Evolutionary conservation across 805 yeast genomes (phyloP).

Genomic region (Clavispora santaluciae): DNA sequence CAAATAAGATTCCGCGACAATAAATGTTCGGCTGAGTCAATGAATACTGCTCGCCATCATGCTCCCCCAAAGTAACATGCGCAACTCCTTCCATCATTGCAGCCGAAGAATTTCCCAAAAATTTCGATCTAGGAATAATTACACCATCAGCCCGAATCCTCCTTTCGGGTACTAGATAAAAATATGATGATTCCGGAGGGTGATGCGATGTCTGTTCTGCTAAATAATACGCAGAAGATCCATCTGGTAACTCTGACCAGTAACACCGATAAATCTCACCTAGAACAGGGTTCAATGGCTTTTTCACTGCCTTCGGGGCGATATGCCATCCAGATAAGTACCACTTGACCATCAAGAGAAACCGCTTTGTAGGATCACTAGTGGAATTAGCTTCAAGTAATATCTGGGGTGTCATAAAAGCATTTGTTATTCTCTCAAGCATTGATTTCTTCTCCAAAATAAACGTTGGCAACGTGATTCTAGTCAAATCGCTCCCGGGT

Average conservation of each 20-base stretch:
- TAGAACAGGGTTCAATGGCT: conserved; percentile 90
- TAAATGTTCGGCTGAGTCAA: conserved; percentile 95
- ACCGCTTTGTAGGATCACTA: conserved; percentile 60
- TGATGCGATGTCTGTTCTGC: conserved; percentile 97
- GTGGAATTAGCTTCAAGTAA: conserved; percentile 62
- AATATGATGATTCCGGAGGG: conserved; percentile 96
- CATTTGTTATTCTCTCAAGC: conserved; percentile 93
- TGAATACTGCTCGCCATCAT: conserved; percentile 65
- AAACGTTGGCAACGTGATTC: conserved; percentile 93
- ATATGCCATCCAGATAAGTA: conserved; percentile 96
- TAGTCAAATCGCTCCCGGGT: conserved; percentile 85
- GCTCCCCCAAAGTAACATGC: conserved; percentile 61
- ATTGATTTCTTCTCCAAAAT: conserved; percentile 91
- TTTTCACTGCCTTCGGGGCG: conserved; percentile 97
- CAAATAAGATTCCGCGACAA: conserved; percentile 89
- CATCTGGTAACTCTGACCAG: conserved; percentile 80
- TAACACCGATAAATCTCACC: conserved; percentile 90
- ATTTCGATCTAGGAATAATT: conserved; percentile 79
- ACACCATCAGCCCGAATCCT: conserved; percentile 86
- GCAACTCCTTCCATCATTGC: conserved; percentile 94
- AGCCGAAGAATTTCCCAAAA: conserved; percentile 93
- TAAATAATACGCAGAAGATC: conserved; percentile 69
- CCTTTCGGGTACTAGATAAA: conserved; percentile 76
- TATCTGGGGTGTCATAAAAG: conserved; percentile 72
- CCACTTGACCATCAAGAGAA: conserved; percentile 76